Evolutionary conservation across 257 asterid species (phyloP).

Genomic region (Asclepias syriaca): DNA sequence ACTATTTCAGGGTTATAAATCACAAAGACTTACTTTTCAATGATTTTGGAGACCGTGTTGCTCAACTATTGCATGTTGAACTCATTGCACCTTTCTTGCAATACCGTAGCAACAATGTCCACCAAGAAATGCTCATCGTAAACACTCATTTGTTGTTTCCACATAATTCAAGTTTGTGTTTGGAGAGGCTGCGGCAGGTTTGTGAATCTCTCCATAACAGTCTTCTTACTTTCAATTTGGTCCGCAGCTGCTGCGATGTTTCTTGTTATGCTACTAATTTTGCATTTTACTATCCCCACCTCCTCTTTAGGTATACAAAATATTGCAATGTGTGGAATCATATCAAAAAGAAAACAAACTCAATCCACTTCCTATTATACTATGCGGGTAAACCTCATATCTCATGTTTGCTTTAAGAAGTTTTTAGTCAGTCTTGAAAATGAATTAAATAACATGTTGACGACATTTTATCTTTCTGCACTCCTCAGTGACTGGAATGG

Average conservation of each 20-base stretch:
- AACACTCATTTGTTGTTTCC: constrained; percentile 94
- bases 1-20: constrained; percentile 54
- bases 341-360: constrained; percentile 85
- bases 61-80: constrained; percentile 91
- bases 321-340: constrained; percentile 72
- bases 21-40: constrained; percentile 87
- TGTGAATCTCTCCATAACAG: constrained; percentile 6
- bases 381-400: constrained; percentile 64
- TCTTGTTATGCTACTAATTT: constrained; percentile 1
- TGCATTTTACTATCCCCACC: background rate
- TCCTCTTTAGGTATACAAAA: constrained; percentile 69
- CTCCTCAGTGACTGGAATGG: constrained; percentile 89
- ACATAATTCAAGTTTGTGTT: constrained; percentile 81
- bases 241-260: background rate
- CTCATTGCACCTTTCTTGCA: constrained; percentile 53
- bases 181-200: constrained; percentile 98
- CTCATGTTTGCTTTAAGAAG: background rate
- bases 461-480: constrained; percentile 10
- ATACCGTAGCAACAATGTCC: constrained; percentile 39
- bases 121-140: constrained; percentile 88
- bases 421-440: background rate
- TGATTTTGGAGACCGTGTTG: constrained; percentile 99
- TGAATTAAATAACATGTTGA: constrained; percentile 13
- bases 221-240: background rate
- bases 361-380: constrained; percentile 85